Evolutionary conservation across 805 yeast genomes (phyloP), one percentile per base, ranked within the genome.

Genomic region (Wickerhamiella domercqiae): DNA sequence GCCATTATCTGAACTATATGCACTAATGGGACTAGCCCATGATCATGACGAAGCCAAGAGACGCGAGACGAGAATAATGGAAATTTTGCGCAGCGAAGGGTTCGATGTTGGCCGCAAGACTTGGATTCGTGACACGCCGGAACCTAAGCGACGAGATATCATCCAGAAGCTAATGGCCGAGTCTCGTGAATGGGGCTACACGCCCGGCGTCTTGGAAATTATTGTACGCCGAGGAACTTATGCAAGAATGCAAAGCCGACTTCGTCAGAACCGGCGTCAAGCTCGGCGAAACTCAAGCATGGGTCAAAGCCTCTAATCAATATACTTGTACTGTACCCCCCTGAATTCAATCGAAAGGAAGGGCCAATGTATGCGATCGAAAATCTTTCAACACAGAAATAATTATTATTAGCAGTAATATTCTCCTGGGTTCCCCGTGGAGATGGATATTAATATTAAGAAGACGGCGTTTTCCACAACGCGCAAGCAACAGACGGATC

Each of bases 181-280:
- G 39, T 72, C 77, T 5, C 48, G 47, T 2, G 64, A 63, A 31
- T 74, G 68, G 49, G 72, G 72, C 20, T 73, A 77, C 48, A 59
- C 67, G 32, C 63, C 61, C 35, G 66, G 64, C 14, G 61, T 71
- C 17, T 57, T 83, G 26, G 87, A 81, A 50, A 74, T 77, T 0
- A 73, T 83, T 14, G 71, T 83, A 21, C 70, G 87, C 48, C 68
- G 94, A 39, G 93, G 90, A 1, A 73, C 84, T 13, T 83, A 83
- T 24, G 44, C 50, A 6, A 39, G 53, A n/a, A 47, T 46, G 52
- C 53, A 49, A 21, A 41, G 49, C 25, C 34, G 37, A 13, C 37
- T 49, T 17, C 40, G 53, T 7, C 39, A 44, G 20, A 21, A 28
- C 29, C 42, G 53, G 3, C 41, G 48, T 13, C 26, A 20, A 5